Evolutionary conservation across 345 rosid genomes (phyloP).

Genomic region (Clausena lansium): DNA sequence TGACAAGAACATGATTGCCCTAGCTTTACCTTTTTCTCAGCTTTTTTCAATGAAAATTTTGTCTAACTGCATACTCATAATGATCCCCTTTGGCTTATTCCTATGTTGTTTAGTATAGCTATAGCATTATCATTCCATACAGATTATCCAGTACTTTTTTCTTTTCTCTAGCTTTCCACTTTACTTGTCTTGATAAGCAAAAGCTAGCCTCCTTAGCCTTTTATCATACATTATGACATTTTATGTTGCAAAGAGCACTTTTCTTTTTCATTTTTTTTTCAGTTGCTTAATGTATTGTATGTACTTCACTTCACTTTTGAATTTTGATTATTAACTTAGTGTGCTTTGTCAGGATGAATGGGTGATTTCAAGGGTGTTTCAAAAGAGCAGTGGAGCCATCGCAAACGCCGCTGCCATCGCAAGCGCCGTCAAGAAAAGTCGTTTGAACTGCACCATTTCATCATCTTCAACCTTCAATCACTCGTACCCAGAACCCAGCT

Average conservation of each 20-base stretch:
- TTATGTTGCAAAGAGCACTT: too few species aligned
- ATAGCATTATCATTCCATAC: neutral
- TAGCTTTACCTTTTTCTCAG: neutral
- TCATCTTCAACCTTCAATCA: constrained; percentile 23
- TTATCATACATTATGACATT: neutral
- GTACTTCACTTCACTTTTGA: neutral
- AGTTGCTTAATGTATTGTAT: neutral
- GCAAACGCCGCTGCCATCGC: neutral
- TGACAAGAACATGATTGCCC: neutral
- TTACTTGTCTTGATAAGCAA: neutral
- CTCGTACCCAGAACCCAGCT: constrained; percentile 46
- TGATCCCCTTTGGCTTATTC: neutral
- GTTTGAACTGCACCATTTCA: constrained; percentile 15
- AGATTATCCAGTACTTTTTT: neutral
- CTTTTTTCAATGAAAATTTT: neutral
- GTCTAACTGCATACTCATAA: neutral
- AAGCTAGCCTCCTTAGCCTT: neutral
- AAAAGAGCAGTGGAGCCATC: constrained; percentile 48
- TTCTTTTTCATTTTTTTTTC: neutral
- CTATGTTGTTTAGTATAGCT: neutral
- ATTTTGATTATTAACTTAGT: neutral
- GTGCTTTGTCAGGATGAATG: constrained; percentile 70
- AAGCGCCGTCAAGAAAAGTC: constrained; percentile 40
- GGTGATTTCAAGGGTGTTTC: constrained; percentile 89
- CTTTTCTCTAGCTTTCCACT: neutral